A percentile compares a stretch with the other conserved stretches of the same genome.
phyloP scores from a whole-genome alignment of 805 yeast species.

The Candida montana region DNA sequence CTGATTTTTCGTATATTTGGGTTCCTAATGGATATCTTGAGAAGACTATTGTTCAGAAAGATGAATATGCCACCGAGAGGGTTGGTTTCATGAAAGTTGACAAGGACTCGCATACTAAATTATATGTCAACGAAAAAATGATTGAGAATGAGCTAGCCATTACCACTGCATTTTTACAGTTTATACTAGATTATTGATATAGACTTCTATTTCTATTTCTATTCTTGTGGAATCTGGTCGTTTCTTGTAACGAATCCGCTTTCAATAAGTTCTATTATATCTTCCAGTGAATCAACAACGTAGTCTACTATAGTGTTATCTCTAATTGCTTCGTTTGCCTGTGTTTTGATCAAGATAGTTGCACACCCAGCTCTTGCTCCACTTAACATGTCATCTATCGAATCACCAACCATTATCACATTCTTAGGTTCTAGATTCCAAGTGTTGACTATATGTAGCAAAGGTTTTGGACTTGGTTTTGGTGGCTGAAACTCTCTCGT shows the following conservation, averaged over 20 bases:
- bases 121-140: conserved; percentile 11
- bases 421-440: conserved; percentile 44
- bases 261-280: conserved; percentile 32
- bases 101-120: conserved; percentile 1
- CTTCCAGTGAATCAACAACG: conserved; percentile 27
- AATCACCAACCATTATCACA: conserved; percentile 69
- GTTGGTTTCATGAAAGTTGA: conserved; percentile 10
- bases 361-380: conserved; percentile 60
- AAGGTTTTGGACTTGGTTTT: conserved; percentile 62
- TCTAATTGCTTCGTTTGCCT: conserved; percentile 42
- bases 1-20: conserved; percentile 15
- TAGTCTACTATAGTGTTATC: conserved; percentile 27
- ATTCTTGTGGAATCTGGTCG: not conserved
- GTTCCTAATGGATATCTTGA: conserved; percentile 19
- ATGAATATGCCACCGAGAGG: conserved; percentile 11
- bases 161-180: conserved; percentile 13
- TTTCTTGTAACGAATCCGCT: conserved; percentile 27
- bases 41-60: conserved; percentile 4
- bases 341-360: conserved; percentile 48
- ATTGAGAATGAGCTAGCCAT: conserved; percentile 14
- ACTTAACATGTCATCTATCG: conserved; percentile 61
- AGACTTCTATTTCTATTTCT: not conserved
- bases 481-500: conserved; percentile 65
- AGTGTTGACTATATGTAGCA: conserved; percentile 45
- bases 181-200: conserved; percentile 3